phyloP scores from a whole-genome alignment of 805 yeast genomes.

The Candida pini region DNA sequence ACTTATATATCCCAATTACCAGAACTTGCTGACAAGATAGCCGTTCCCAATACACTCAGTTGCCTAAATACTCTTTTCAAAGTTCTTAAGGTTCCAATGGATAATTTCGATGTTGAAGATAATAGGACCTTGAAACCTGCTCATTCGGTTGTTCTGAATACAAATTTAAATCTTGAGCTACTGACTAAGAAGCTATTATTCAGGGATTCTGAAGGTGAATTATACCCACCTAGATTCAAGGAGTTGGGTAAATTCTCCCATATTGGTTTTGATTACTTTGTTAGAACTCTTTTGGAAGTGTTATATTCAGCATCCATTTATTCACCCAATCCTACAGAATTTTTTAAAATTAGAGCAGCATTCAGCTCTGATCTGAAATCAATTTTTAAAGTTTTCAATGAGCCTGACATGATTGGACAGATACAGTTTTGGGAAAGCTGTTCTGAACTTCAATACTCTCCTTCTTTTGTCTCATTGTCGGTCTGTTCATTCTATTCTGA shows the following conservation, averaged over 20 bases:
- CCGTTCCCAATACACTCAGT: conserved; percentile 45
- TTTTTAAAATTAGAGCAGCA: conserved; percentile 12
- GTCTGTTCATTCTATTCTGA: conserved; percentile 45
- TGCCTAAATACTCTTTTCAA: conserved; percentile 59
- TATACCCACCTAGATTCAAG: conserved; percentile 24
- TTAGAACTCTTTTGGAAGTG: conserved; percentile 50
- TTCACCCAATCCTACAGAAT: conserved; percentile 17
- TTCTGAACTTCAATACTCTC: conserved; percentile 16
- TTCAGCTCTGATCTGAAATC: conserved; percentile 15
- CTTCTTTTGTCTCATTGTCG: conserved; percentile 38
- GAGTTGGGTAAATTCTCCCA: conserved; percentile 20
- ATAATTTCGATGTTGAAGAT: conserved; percentile 36
- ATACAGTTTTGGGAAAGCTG: conserved; percentile 20
- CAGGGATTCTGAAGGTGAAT: conserved; percentile 26
- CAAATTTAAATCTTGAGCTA: conserved; percentile 52
- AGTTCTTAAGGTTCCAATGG: conserved; percentile 64
- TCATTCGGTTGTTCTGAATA: conserved; percentile 43
- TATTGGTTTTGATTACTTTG: conserved; percentile 42
- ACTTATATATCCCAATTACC: conserved; percentile 24
- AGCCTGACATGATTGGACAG: conserved; percentile 19
- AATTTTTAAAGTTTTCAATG: conserved; percentile 21
- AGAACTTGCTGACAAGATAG: conserved; percentile 8
- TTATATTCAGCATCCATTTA: conserved; percentile 35
- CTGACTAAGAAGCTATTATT: conserved; percentile 46
- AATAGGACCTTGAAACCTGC: conserved; percentile 49